A percentile compares a stretch with the other conserved stretches of the same genome.
phyloP scores from a whole-genome alignment of 1,139 yeast species.

The Saccharomyces hybrid region DNA sequence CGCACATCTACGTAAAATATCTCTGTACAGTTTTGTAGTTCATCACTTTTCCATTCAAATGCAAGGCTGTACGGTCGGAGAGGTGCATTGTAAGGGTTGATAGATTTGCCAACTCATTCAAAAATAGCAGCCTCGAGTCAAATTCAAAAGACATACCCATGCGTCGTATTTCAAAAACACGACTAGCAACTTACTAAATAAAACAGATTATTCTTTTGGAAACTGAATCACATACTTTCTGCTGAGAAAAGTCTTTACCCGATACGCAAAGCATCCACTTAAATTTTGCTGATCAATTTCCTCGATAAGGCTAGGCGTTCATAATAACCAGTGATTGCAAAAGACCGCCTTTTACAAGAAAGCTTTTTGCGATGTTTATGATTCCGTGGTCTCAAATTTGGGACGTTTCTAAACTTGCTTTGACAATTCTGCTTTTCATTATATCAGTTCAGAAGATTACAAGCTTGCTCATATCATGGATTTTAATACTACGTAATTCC shows the following conservation, averaged over 20 bases:
- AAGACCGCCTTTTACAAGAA: neutral
- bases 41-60: neutral
- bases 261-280: neutral
- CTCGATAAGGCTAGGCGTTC: neutral
- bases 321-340: neutral
- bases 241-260: neutral
- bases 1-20: neutral
- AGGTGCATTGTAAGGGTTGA: neutral
- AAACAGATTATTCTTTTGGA: neutral
- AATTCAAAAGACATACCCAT: neutral
- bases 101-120: neutral
- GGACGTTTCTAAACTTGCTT: neutral
- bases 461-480: neutral
- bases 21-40: neutral
- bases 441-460: neutral
- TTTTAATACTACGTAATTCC: neutral
- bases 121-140: neutral
- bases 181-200: neutral
- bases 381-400: neutral
- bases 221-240: neutral
- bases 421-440: neutral
- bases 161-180: neutral
- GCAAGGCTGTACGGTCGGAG: neutral
- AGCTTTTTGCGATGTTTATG: neutral
- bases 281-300: neutral